phyloP scores from a whole-genome alignment of 2,329 filamentous ascomycete species.

The Claviceps capensis region DNA sequence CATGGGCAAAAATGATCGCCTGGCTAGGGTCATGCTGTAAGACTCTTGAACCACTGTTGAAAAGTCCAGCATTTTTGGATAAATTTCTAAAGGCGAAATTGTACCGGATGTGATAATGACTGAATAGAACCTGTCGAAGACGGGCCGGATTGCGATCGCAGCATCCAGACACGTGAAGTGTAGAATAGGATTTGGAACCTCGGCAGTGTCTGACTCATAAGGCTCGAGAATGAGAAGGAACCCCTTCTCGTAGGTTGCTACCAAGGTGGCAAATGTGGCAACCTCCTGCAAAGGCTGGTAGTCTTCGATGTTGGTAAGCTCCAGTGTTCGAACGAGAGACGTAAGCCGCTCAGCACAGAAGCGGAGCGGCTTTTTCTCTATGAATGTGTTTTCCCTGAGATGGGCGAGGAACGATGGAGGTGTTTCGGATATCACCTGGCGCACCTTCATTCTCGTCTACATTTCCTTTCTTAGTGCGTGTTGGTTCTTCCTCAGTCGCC shows the following conservation, averaged over 20 bases:
- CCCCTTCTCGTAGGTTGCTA: slow-evolving; percentile 92
- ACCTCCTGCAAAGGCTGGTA: slow-evolving; percentile 96
- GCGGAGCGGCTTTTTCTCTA: slow-evolving; percentile 85
- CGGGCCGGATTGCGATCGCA: slow-evolving; percentile 93
- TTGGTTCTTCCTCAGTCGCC: background rate
- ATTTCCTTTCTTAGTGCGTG: background rate
- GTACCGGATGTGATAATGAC: slow-evolving; percentile 98
- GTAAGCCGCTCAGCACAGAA: slow-evolving; percentile 94
- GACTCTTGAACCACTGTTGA: slow-evolving; percentile 88
- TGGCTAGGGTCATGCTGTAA: slow-evolving; percentile 89
- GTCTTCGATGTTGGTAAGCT: slow-evolving; percentile 95
- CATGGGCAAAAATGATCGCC: slow-evolving; percentile 93
- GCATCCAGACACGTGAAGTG: slow-evolving; percentile 96
- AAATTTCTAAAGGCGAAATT: slow-evolving; percentile 95
- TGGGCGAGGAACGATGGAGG: slow-evolving; percentile 87
- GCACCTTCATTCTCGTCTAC: slow-evolving; percentile 90
- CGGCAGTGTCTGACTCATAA: slow-evolving; percentile 88
- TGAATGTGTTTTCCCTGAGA: slow-evolving; percentile 90
- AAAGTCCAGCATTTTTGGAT: slow-evolving; percentile 96
- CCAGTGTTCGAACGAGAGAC: slow-evolving; percentile 84
- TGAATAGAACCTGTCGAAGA: slow-evolving; percentile 93
- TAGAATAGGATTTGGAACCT: slow-evolving; percentile 90
- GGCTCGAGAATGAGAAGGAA: slow-evolving; percentile 95
- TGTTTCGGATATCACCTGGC: slow-evolving; percentile 94
- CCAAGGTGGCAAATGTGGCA: slow-evolving; percentile 89